These are phyloP conservation scores for Trichosporon sp. DNA, from an alignment of 1,284 basidiomycete species.

Conservation along the genomic window DNA sequence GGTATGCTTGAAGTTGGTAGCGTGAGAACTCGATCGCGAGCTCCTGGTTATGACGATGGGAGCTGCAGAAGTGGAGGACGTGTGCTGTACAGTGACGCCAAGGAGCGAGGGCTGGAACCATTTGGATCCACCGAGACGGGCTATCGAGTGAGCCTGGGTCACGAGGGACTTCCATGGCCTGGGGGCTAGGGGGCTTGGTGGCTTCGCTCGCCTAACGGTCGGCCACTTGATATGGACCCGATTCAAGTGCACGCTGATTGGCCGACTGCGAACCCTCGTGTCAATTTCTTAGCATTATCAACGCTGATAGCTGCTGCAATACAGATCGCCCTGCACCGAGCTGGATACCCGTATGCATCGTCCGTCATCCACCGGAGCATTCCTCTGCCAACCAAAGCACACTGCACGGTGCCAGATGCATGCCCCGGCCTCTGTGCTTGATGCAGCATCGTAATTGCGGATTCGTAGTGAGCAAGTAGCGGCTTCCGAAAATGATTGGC, in stretches of 20 bases:
- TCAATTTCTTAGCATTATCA: conserved; percentile 5
- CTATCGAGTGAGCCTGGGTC: neutral
- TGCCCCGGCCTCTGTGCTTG: neutral
- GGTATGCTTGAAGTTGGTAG: neutral
- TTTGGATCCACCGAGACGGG: neutral
- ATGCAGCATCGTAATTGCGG: conserved; percentile 8
- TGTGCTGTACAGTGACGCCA: neutral
- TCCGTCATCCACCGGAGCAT: neutral
- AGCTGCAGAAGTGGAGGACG: neutral
- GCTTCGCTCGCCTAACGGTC: conserved; percentile 2
- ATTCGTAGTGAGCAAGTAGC: conserved; percentile 4
- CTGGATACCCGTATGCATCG: neutral
- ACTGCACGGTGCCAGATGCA: neutral
- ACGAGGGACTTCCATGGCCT: neutral
- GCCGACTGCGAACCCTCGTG: neutral
- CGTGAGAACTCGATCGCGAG: neutral
- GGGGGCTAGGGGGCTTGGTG: too few relatives aligned
- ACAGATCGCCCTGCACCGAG: neutral
- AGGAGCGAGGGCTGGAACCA: neutral
- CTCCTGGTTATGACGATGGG: neutral
- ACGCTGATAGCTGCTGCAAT: conserved; percentile 7
- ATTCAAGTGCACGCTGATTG: neutral
- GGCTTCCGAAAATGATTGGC: conserved; percentile 9
- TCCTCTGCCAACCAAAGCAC: neutral
- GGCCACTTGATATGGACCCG: conserved; percentile 13